These are phyloP conservation scores for Tothia fuscella DNA, from an alignment of 2,329 filamentous ascomycete species.

Conservation along the genomic window DNA sequence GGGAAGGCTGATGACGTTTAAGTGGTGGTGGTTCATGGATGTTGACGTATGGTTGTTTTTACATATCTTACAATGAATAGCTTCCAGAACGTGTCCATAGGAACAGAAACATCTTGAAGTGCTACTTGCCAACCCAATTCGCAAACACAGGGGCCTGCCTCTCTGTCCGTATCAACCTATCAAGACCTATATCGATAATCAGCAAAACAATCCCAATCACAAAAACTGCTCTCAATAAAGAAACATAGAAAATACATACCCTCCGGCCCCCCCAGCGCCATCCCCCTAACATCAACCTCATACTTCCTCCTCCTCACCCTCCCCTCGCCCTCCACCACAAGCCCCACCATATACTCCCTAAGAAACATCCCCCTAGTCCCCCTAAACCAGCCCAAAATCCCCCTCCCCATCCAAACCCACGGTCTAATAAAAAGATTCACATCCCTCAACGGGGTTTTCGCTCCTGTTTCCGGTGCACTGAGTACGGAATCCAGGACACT, in stretches of 20 bases:
- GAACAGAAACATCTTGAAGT: too few species aligned
- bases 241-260: neutral
- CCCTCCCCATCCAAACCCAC: slow-evolving; percentile 1
- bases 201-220: neutral
- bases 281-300: neutral
- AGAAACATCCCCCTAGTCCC: neutral
- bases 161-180: slow-evolving; percentile 1
- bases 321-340: neutral
- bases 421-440: neutral
- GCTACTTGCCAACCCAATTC: too few species aligned
- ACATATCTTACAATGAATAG: neutral
- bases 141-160: too few species aligned
- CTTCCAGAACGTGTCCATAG: too few species aligned
- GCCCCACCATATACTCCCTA: neutral
- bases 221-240: neutral
- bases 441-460: neutral
- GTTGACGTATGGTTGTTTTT: neutral
- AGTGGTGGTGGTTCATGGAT: too few species aligned
- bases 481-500: too few species aligned
- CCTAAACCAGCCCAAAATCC: neutral
- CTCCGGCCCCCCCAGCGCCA: slow-evolving; percentile 1
- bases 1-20: too few species aligned
- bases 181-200: slow-evolving; percentile 1
- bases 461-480: neutral
- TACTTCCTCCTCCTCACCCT: neutral